phyloP scores from a whole-genome alignment of 176 grass and related monocot species.

The Musa itinerans region DNA sequence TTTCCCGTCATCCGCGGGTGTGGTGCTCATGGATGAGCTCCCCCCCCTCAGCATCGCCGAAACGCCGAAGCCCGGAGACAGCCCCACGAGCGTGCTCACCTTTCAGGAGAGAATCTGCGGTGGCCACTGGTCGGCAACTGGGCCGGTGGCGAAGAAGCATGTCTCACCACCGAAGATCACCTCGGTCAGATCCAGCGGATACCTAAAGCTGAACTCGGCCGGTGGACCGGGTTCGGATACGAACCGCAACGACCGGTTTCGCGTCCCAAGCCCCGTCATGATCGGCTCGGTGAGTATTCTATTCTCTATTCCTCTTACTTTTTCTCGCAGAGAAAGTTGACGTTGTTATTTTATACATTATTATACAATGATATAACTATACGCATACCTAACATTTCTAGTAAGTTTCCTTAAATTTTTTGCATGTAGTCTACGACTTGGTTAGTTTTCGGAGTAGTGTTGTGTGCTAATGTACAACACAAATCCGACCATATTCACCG shows the following conservation, averaged over 20 bases:
- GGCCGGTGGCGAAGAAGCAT: conserved; percentile 32
- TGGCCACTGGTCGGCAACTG: neutral
- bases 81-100: conserved; percentile 27
- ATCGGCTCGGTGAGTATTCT: conserved; percentile 42
- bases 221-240: conserved; percentile 1
- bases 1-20: conserved; percentile 10
- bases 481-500: too few relatives aligned
- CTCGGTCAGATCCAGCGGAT: conserved; percentile 71
- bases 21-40: conserved; percentile 44
- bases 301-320: neutral
- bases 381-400: neutral
- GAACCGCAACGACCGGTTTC: conserved; percentile 20
- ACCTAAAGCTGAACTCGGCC: conserved; percentile 55
- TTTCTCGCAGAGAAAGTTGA: neutral
- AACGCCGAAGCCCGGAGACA: conserved; percentile 18
- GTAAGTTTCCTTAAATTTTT: too few relatives aligned
- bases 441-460: too few relatives aligned
- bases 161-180: conserved; percentile 68
- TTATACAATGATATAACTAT: neutral
- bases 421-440: too few relatives aligned
- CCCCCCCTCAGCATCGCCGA: conserved; percentile 31
- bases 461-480: too few relatives aligned
- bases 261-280: conserved; percentile 23
- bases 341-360: neutral
- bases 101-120: conserved; percentile 7